Evolutionary conservation across 768 basidiomycete species (phyloP), one percentile per base, ranked within the genome.

Genomic region (Favolaschia claudopus): DNA sequence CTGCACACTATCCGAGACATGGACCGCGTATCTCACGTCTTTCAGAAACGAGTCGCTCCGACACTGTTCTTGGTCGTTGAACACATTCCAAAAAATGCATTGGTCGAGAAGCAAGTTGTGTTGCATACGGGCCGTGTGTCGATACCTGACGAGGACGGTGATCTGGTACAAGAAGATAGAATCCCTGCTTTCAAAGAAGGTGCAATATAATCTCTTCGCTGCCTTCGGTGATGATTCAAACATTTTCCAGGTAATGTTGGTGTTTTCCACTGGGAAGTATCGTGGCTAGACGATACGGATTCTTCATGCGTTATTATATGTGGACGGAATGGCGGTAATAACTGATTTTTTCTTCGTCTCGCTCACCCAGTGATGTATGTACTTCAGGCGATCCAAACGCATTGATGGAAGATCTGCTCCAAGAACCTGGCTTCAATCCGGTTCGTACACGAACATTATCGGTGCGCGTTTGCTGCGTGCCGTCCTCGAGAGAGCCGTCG

Each of bases 71-170:
- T 88, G 0, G 82, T 79, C 3, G 82, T 92, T 7, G 82, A 85
- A 52, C 79, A 82, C 33, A 76, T 95, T 8, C 93, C 93, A 0
- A 92, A 89, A 65, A 80, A 77, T 52, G 93, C 91, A 1, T 70
- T 84, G 31, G 67, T 93, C 12, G 93, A 95, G 70, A 92, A 92
- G 65, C 92, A 94, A 68, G 85, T 88, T 2, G 62, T 91, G 7
- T 69, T 86, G 12, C 91, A 93, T 65, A 91, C 88, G 0, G 89
- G 91, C 4, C 81, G 83, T 32, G 82, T 79, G 54, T 60, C 71
- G n/a, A 51, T 79, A 14, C 51, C 61, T 5, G 82, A 82, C 45
- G 83, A 83, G 32, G 84, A 80, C 29, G 79, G 76, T n/a, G 84
- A 83, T 45, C 28, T 60, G 1, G 68, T 68, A 5, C 46, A 76